These are phyloP conservation scores for Podila verticillata DNA, from an alignment of 192 early-diverging fungal genomes.

Conservation along the genomic window DNA sequence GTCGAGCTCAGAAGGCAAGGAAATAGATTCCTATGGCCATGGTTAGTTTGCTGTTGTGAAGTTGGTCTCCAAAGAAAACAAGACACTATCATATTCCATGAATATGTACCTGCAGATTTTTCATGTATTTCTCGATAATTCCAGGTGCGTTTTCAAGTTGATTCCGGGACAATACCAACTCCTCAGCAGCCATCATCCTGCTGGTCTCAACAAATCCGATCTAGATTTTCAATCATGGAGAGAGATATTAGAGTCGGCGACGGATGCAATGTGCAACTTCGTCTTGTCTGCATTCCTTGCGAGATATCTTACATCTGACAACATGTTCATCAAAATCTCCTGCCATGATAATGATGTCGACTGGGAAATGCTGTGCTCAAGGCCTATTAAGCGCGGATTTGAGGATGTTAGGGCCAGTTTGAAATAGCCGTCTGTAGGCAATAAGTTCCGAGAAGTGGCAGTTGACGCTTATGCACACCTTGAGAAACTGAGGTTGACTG, in stretches of 20 bases:
- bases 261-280: background rate
- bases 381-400: background rate
- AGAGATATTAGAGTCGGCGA: background rate
- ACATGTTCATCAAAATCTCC: conserved; percentile 32
- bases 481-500: too few species aligned
- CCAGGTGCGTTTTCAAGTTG: conserved; percentile 24
- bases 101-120: conserved; percentile 28
- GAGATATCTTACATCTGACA: conserved; percentile 20
- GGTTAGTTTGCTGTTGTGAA: background rate
- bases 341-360: conserved; percentile 21
- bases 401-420: background rate
- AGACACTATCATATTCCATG: background rate
- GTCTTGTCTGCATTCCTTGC: background rate
- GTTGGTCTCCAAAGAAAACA: background rate
- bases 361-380: conserved; percentile 1
- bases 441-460: too few species aligned
- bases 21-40: conserved; percentile 11
- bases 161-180: conserved; percentile 24
- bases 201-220: conserved; percentile 38
- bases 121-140: conserved; percentile 29
- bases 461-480: too few species aligned
- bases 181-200: conserved; percentile 45
- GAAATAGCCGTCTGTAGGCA: background rate
- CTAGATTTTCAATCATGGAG: conserved; percentile 10
- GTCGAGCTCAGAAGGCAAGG: background rate